These are phyloP conservation scores for Sporothrix sp. DNA, from an alignment of 2,329 filamentous ascomycete species.

Conservation along the genomic window DNA sequence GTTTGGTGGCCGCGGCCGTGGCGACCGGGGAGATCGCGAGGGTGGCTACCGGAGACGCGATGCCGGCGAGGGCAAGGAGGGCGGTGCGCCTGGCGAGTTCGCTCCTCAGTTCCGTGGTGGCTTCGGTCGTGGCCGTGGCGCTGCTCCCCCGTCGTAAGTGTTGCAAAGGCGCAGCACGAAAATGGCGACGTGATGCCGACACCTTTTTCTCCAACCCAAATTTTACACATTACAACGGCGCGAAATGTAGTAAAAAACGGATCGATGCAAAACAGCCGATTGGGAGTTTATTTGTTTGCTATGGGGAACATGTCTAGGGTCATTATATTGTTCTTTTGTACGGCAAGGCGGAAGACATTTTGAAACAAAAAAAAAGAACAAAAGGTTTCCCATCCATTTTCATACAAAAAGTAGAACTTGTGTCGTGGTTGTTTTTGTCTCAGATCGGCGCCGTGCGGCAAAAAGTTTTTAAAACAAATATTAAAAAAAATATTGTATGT, in stretches of 20 bases:
- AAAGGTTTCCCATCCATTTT: too few species aligned
- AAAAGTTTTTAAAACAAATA: too few species aligned
- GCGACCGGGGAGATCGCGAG: slow-evolving; percentile 71
- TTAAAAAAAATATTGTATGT: too few species aligned
- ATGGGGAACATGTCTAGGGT: slow-evolving; percentile 12
- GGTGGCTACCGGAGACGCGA: slow-evolving; percentile 90
- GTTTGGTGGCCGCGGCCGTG: slow-evolving; percentile 69
- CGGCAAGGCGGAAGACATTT: slow-evolving; percentile 9
- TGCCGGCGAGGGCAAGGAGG: slow-evolving; percentile 79
- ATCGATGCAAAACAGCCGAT: slow-evolving; percentile 7
- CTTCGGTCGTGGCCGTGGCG: slow-evolving; percentile 79
- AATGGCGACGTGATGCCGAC: slow-evolving; percentile 6
- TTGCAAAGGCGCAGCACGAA: slow-evolving; percentile 14
- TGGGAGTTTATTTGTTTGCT: slow-evolving; percentile 17
- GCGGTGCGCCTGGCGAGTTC: slow-evolving; percentile 84
- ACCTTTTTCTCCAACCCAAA: slow-evolving; percentile 7
- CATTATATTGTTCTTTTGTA: slow-evolving; percentile 10
- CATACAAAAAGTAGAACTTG: too few species aligned
- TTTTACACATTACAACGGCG: slow-evolving; percentile 6
- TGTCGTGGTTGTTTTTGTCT: too few species aligned
- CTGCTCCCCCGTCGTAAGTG: slow-evolving; percentile 55
- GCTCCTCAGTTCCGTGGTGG: slow-evolving; percentile 88
- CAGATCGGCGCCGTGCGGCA: too few species aligned
- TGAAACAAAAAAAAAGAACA: slow-evolving; percentile 11
- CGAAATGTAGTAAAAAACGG: slow-evolving; percentile 9